Evolutionary conservation across 1,284 basidiomycete species (phyloP).

Genomic region (Clitocybe nebularis): DNA sequence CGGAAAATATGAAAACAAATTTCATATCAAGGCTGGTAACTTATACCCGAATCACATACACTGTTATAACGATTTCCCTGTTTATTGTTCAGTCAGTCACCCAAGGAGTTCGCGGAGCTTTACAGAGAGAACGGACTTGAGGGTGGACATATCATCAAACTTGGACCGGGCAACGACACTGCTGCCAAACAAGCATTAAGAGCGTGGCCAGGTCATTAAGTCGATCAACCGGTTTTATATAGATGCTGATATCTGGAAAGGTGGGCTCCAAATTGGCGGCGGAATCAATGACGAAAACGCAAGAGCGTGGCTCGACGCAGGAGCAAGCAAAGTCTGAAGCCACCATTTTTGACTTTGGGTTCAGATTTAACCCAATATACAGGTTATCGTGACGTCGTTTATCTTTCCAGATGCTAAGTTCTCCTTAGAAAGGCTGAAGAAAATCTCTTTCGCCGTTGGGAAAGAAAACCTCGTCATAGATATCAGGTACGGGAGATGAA

Average conservation of each 20-base stretch:
- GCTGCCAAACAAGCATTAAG: conserved; percentile 81
- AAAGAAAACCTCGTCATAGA: conserved; percentile 93
- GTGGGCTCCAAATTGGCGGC: conserved; percentile 88
- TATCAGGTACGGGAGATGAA: conserved; percentile 64
- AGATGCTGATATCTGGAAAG: conserved; percentile 27
- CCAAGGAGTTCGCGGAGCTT: conserved; percentile 78
- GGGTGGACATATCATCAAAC: conserved; percentile 96
- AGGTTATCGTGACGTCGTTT: conserved; percentile 97
- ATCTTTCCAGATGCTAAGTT: conserved; percentile 87
- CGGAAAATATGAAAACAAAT: conserved; percentile 78
- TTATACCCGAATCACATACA: not conserved
- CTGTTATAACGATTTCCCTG: conserved; percentile 3
- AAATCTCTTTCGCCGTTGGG: conserved; percentile 66
- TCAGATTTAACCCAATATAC: no score
- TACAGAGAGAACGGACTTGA: conserved; percentile 69
- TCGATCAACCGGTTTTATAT: not conserved
- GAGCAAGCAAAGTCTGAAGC: conserved; percentile 81
- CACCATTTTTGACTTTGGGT: conserved; percentile 3
- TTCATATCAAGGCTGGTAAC: conserved; percentile 81
- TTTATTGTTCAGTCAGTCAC: conserved; percentile 58
- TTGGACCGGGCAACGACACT: conserved; percentile 86
- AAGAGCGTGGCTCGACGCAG: conserved; percentile 78
- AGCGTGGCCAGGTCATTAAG: conserved; percentile 73
- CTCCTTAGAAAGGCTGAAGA: conserved; percentile 67
- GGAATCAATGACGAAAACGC: conserved; percentile 88